These are phyloP conservation scores for Hortaea sp. DNA, from an alignment of 2,329 filamentous ascomycete species.

Conservation along the genomic window DNA sequence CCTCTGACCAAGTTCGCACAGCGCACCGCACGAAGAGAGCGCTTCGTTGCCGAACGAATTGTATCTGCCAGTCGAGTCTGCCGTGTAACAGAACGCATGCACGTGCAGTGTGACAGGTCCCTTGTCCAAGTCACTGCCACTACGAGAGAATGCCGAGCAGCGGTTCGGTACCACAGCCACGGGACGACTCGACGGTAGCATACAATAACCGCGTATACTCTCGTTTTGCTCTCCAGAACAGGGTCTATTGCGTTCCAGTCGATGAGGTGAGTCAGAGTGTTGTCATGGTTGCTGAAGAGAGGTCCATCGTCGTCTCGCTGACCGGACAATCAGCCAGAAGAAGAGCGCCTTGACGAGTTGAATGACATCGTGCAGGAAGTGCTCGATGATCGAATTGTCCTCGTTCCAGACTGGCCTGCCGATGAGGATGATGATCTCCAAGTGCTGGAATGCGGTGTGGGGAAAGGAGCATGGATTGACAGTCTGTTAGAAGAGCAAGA, in stretches of 20 bases:
- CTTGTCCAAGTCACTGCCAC: too few relatives aligned
- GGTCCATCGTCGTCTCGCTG: not conserved
- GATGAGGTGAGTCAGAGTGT: slow-evolving; percentile 21
- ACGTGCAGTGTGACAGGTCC: not conserved
- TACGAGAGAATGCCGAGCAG: not conserved
- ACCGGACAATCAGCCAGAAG: slow-evolving; percentile 15
- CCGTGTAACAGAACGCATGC: not conserved
- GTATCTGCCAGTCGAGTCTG: not conserved
- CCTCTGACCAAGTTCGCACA: too few relatives aligned
- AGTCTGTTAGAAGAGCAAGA: slow-evolving; percentile 25
- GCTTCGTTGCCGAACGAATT: too few relatives aligned
- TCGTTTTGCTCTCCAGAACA: slow-evolving; percentile 16
- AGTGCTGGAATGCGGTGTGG: slow-evolving; percentile 25
- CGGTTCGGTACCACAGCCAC: slow-evolving; percentile 14
- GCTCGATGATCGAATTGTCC: slow-evolving; percentile 13
- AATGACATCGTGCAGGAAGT: slow-evolving; percentile 18
- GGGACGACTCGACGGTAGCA: slow-evolving; percentile 11
- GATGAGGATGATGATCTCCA: slow-evolving; percentile 12
- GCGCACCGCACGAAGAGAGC: too few relatives aligned
- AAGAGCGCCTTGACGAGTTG: slow-evolving; percentile 18
- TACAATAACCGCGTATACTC: slow-evolving; percentile 17
- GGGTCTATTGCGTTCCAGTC: slow-evolving; percentile 23
- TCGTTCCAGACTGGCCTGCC: slow-evolving; percentile 12
- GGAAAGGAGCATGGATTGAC: slow-evolving; percentile 25
- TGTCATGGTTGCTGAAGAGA: too few relatives aligned